Base-by-base conservation (phyloP, 2,329 filamentous ascomycete genomes). In the Aspergillus thermomutatus region DNA sequence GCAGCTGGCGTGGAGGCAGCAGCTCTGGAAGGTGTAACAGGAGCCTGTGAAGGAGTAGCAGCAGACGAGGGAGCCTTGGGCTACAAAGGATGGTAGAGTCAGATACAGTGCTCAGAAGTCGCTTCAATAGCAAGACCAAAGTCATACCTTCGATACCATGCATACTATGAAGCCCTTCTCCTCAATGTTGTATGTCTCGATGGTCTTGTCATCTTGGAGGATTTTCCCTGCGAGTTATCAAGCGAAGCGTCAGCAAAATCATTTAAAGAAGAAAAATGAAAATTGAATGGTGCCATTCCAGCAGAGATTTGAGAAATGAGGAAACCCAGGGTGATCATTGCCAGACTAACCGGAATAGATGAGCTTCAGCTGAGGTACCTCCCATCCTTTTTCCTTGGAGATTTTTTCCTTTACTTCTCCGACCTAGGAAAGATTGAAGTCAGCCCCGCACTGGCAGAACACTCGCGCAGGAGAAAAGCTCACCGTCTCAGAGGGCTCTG, bases 161-260 rank as follows among this genome's bases (percentile, higher is more conserved):
- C 94, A 99, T 59, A 99, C 94, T 69, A 99, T 92, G 75, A 97
- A 99, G 40, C 94, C 94, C 83, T 97, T 99, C 84, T 97, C 94
- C 78, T 99, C 93, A 62, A 99, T 97, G 79, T 91, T 96, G 82
- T 97, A 97, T 43, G 90, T 92, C 76, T 92, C 91, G 67, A 99
- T 90, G 2, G 92, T 96, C 72, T 97, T 94, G 60, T 92, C 91
- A 88, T 99, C 93, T 78, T 97, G 93, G 64, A 99, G 82, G 68
- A 99, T 97, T 82, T 99, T 99, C 80, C 94, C 92, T 97, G 67
- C 55, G 51, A 46, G 58, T 46, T 40, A 48, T 26, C 43, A 53
- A 60, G 50, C 21, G 49, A 53, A 54, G 40, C 27, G 60, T 67
- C 58, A 67, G 63, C 46, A 17, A 52, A 45, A 14, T 26, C 19